phyloP scores from a whole-genome alignment of 2,329 filamentous ascomycete species.

The Rugonectria rugulosa region DNA sequence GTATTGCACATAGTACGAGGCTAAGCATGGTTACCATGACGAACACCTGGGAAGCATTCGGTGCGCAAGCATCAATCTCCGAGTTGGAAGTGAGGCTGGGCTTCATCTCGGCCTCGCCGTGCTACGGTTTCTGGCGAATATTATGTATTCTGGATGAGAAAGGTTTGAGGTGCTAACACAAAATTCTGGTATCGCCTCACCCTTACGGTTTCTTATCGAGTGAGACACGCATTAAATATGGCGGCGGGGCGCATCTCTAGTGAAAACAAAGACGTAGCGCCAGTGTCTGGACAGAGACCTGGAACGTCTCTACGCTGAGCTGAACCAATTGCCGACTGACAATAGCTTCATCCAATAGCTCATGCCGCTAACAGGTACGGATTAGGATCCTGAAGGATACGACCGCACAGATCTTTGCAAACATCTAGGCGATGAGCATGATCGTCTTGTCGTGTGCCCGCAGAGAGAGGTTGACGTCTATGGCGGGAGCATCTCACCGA shows the following conservation, averaged over 20 bases:
- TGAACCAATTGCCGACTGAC: too few relatives aligned
- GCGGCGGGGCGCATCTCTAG: too few relatives aligned
- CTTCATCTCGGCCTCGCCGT: background rate
- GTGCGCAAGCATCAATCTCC: background rate
- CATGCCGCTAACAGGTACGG: too few relatives aligned
- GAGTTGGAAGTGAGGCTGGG: background rate
- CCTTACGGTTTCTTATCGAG: too few relatives aligned
- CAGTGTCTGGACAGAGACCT: too few relatives aligned
- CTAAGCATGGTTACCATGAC: background rate
- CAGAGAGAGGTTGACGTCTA: background rate
- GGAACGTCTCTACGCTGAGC: too few relatives aligned
- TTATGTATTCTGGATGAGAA: too few relatives aligned
- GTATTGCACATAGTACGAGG: background rate
- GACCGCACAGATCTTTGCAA: background rate
- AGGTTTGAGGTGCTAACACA: too few relatives aligned
- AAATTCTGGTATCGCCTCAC: too few relatives aligned
- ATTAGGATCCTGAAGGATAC: background rate
- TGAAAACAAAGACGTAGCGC: too few relatives aligned
- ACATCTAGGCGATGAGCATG: background rate
- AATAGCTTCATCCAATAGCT: too few relatives aligned
- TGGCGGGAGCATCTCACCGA: conserved; percentile 16
- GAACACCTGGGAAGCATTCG: background rate
- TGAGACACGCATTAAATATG: too few relatives aligned
- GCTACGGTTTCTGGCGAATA: background rate
- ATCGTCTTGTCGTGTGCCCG: conserved; percentile 7